A percentile compares a stretch with the other conserved stretches of the same genome.
Evolutionary conservation across 2,329 filamentous ascomycete genomes (phyloP).

Genomic region (Dichotomopilus funicola): DNA sequence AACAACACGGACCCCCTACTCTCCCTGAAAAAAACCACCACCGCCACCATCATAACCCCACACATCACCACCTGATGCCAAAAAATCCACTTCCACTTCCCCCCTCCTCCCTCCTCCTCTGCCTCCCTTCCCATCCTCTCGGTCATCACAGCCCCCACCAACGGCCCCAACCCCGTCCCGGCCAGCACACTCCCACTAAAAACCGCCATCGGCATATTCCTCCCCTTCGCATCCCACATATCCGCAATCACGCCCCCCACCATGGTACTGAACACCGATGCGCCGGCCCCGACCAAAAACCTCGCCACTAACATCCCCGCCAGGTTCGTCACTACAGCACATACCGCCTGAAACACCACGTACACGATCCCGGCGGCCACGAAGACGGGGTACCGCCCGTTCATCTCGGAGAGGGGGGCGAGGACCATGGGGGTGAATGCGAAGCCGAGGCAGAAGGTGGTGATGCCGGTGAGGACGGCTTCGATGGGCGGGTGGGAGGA

Average conservation of each 20-base stretch:
- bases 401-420: constrained; percentile 82
- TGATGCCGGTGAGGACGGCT: constrained; percentile 69
- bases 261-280: constrained; percentile 77
- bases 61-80: constrained; percentile 74
- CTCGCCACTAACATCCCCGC: constrained; percentile 69
- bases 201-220: constrained; percentile 85
- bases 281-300: constrained; percentile 71
- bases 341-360: constrained; percentile 63
- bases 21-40: constrained; percentile 70
- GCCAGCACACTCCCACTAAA: constrained; percentile 75
- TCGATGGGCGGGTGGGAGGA: constrained; percentile 47
- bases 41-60: constrained; percentile 54
- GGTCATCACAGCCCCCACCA: constrained; percentile 64
- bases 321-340: constrained; percentile 62
- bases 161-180: constrained; percentile 72
- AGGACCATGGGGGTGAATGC: constrained; percentile 79
- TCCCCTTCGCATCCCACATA: constrained; percentile 68
- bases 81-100: constrained; percentile 76
- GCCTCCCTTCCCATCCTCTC: constrained; percentile 41
- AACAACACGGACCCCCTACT: constrained; percentile 76
- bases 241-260: constrained; percentile 89
- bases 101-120: constrained; percentile 6
- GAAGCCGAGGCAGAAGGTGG: constrained; percentile 75
- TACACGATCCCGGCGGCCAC: constrained; percentile 66
- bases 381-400: constrained; percentile 80